These are phyloP conservation scores for Scopulariopsis brevicaulis DNA, from an alignment of 2,329 filamentous ascomycete genomes.

Conservation along the genomic window DNA sequence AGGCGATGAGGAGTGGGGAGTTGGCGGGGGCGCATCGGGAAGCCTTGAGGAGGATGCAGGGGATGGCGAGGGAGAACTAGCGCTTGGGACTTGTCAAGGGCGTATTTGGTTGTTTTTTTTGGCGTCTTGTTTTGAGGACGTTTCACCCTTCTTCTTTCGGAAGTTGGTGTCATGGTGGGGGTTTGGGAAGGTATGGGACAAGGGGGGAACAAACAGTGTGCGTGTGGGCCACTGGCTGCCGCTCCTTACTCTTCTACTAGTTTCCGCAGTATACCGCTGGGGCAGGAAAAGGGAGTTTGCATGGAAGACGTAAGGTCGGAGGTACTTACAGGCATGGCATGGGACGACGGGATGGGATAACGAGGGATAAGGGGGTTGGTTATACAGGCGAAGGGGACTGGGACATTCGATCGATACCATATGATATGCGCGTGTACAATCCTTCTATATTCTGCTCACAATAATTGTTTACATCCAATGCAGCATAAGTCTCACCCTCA, in stretches of 20 bases:
- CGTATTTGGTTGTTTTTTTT: background rate
- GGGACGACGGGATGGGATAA: too few relatives aligned
- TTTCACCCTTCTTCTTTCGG: background rate
- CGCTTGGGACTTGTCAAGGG: background rate
- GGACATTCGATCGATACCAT: too few relatives aligned
- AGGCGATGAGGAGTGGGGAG: conserved; percentile 64
- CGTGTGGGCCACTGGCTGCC: background rate
- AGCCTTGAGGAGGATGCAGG: conserved; percentile 58
- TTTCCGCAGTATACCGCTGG: background rate
- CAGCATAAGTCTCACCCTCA: too few relatives aligned
- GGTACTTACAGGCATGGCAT: too few relatives aligned
- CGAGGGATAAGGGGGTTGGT: too few relatives aligned
- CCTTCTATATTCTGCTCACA: too few relatives aligned
- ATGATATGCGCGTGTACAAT: too few relatives aligned
- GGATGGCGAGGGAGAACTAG: conserved; percentile 33
- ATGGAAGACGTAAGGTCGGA: too few relatives aligned
- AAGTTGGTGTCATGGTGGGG: background rate
- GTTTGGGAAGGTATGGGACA: background rate
- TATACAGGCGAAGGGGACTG: too few relatives aligned
- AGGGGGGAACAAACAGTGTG: background rate
- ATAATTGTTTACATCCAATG: too few relatives aligned
- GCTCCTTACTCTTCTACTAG: too few relatives aligned
- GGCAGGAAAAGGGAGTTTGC: background rate
- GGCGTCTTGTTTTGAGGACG: background rate
- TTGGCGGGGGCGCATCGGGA: conserved; percentile 69